Evolutionary conservation across 805 yeast genomes (phyloP).

Genomic region (Ogataea saltuana): DNA sequence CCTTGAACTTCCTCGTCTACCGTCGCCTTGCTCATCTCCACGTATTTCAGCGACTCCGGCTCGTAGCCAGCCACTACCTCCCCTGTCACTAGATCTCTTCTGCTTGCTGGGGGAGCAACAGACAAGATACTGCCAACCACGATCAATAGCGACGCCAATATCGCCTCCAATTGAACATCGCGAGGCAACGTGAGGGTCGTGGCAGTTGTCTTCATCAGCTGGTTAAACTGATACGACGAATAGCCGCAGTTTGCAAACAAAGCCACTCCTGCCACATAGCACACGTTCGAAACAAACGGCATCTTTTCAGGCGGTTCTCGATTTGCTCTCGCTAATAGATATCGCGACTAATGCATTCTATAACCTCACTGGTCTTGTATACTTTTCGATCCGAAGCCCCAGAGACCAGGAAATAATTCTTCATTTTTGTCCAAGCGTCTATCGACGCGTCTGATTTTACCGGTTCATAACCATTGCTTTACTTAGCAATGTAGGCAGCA

Average conservation of each 20-base stretch:
- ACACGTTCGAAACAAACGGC: constrained; percentile 5
- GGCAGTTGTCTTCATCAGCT: constrained; percentile 32
- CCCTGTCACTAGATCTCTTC: constrained; percentile 29
- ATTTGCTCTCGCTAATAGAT: too few relatives aligned
- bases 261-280: constrained; percentile 17
- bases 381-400: too few relatives aligned
- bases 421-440: background rate
- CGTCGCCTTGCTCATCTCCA: constrained; percentile 50
- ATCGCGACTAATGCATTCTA: too few relatives aligned
- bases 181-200: constrained; percentile 35
- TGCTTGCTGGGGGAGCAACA: constrained; percentile 26
- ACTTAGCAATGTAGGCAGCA: background rate
- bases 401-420: too few relatives aligned
- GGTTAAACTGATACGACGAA: constrained; percentile 54
- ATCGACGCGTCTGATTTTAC: background rate
- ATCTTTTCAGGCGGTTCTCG: background rate
- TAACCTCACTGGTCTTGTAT: too few relatives aligned
- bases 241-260: constrained; percentile 50
- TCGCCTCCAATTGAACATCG: constrained; percentile 53
- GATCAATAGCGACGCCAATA: constrained; percentile 46
- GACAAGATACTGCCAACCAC: constrained; percentile 41
- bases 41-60: constrained; percentile 43
- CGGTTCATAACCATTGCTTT: constrained; percentile 6
- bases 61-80: constrained; percentile 31
- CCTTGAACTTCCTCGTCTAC: constrained; percentile 50